These are phyloP conservation scores for Stemphylium lycopersici DNA, from an alignment of 2,329 filamentous ascomycete species.

Conservation along the genomic window DNA sequence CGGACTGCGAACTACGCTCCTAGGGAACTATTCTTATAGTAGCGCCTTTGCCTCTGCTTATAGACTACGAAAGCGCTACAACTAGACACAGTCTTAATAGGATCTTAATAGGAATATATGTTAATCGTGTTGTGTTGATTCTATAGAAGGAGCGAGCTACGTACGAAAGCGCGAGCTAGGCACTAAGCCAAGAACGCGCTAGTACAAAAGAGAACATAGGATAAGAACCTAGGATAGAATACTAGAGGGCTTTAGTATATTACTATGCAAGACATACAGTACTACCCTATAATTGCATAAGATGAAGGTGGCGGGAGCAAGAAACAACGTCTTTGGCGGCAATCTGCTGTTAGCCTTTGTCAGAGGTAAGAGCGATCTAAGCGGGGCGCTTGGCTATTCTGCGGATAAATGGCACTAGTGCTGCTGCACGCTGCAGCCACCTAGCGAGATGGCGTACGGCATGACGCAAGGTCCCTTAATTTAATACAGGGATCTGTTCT, in stretches of 20 bases:
- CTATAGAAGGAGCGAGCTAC: too few species aligned
- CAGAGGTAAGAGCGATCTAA: background rate
- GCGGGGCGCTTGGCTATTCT: background rate
- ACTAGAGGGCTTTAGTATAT: too few species aligned
- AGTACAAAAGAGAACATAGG: too few species aligned
- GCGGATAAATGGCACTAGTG: background rate
- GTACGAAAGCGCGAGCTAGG: too few species aligned
- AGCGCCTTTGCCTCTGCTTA: background rate
- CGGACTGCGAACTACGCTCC: background rate
- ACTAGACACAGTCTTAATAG: too few species aligned
- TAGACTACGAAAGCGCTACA: background rate
- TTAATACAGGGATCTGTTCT: background rate
- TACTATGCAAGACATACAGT: too few species aligned
- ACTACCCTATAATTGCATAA: background rate
- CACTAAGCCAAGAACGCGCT: too few species aligned
- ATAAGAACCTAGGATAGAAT: too few species aligned
- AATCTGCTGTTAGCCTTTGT: slow-evolving; percentile 1
- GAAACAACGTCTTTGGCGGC: background rate
- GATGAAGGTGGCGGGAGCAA: background rate
- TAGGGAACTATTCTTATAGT: background rate
- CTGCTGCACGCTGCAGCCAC: background rate
- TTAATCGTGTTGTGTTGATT: too few species aligned
- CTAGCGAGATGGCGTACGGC: background rate
- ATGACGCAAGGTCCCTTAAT: background rate
- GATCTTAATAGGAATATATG: too few species aligned